A percentile compares a stretch with the other conserved stretches of the same genome.
phyloP scores from a whole-genome alignment of 2,329 filamentous ascomycete species.

The Penicillium janthinellum region DNA sequence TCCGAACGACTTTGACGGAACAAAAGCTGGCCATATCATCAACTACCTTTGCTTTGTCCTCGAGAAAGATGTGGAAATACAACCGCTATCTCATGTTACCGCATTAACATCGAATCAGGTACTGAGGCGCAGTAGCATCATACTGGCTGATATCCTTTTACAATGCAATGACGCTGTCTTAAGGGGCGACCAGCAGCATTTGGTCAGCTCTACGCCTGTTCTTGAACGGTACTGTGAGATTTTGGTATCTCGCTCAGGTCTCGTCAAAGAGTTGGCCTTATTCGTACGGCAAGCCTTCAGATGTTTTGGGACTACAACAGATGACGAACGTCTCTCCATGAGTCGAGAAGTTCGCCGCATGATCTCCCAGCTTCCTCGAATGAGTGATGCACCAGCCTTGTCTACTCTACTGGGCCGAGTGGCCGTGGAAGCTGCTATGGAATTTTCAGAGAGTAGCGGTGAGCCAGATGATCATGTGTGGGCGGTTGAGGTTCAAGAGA shows the following conservation, averaged over 20 bases:
- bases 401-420: conserved; percentile 37
- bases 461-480: conserved; percentile 43
- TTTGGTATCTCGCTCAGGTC: conserved; percentile 33
- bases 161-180: conserved; percentile 28
- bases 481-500: conserved; percentile 43
- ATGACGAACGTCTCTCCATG: conserved; percentile 26
- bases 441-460: conserved; percentile 42
- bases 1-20: conserved; percentile 16
- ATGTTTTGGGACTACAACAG: conserved; percentile 32
- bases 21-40: conserved; percentile 32
- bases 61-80: conserved; percentile 26
- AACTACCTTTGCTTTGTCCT: conserved; percentile 26
- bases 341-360: conserved; percentile 31
- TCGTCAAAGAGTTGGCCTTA: conserved; percentile 38
- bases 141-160: conserved; percentile 35
- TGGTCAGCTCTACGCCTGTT: conserved; percentile 21
- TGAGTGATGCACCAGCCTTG: conserved; percentile 25
- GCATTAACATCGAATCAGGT: conserved; percentile 25
- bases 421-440: conserved; percentile 44
- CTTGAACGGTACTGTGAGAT: conserved; percentile 35
- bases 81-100: conserved; percentile 2
- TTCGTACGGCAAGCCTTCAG: conserved; percentile 39
- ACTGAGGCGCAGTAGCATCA: conserved; percentile 37
- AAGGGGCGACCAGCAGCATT: conserved; percentile 6
- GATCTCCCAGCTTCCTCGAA: conserved; percentile 28